Conservation (phyloP, 805 yeast genomes). For the Metschnikowia matae region DNA sequence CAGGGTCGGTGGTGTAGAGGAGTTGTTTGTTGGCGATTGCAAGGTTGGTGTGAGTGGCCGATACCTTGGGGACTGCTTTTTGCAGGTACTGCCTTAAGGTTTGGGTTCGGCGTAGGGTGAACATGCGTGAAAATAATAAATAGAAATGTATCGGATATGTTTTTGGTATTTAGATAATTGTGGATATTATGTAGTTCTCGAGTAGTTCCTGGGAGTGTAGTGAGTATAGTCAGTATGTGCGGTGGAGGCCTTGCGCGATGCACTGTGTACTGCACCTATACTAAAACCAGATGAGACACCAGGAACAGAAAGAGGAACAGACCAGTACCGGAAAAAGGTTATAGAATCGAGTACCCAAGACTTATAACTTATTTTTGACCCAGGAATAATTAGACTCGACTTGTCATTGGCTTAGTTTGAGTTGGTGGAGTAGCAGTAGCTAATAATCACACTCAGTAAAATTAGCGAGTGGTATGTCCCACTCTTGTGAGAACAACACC, state of each 20-base stretch:
- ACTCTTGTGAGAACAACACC: no score
- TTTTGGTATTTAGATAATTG: no score
- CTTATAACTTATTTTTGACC: no score
- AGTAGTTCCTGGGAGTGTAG: neutral
- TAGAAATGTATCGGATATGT: no score
- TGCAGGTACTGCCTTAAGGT: neutral
- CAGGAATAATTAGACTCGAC: no score
- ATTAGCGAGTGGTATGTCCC: no score
- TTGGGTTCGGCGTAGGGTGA: neutral
- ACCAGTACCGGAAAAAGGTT: no score
- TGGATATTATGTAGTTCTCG: neutral
- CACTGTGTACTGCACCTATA: neutral
- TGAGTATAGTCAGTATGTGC: neutral
- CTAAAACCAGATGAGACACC: neutral
- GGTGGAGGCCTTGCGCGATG: conserved; percentile 1
- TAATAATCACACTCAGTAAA: no score
- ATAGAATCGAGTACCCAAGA: no score
- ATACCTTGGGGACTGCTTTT: conserved; percentile 9
- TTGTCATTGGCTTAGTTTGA: no score
- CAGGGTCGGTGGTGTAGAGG: conserved; percentile 71
- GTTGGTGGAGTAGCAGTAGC: no score
- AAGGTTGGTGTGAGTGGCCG: conserved; percentile 36
- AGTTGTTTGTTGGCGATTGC: conserved; percentile 62
- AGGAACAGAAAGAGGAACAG: no score
- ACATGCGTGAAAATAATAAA: neutral